Evolutionary conservation across 2,329 filamentous ascomycete genomes (phyloP).

Genomic region (Penicillium sp.): DNA sequence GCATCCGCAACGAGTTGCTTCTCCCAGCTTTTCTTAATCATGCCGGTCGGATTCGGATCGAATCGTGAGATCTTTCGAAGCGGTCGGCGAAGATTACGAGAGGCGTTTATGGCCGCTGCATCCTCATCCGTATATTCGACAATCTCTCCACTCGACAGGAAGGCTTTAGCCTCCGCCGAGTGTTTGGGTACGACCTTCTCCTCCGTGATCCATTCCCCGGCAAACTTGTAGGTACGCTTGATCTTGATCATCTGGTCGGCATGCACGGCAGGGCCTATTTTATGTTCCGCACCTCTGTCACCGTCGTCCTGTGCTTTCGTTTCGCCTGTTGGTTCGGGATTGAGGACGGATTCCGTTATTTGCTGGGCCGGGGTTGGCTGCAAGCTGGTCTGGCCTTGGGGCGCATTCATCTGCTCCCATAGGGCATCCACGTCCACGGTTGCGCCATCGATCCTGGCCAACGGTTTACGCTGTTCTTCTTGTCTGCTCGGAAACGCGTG

Average conservation of each 20-base stretch:
- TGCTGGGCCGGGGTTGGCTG: slow-evolving; percentile 14
- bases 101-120: slow-evolving; percentile 17
- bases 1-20: slow-evolving; percentile 35
- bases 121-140: slow-evolving; percentile 32
- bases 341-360: slow-evolving; percentile 7
- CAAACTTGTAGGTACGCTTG: slow-evolving; percentile 57
- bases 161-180: slow-evolving; percentile 56
- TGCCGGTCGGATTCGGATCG: slow-evolving; percentile 46
- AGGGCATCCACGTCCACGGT: slow-evolving; percentile 56
- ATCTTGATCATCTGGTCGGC: slow-evolving; percentile 53
- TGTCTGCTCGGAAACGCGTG: slow-evolving; percentile 31
- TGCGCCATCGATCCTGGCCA: slow-evolving; percentile 49
- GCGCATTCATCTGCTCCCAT: slow-evolving; percentile 53
- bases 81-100: slow-evolving; percentile 37
- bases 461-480: slow-evolving; percentile 48
- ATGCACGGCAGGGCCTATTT: slow-evolving; percentile 13
- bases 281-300: slow-evolving; percentile 8
- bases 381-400: slow-evolving; percentile 20
- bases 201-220: slow-evolving; percentile 54
- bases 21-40: slow-evolving; percentile 46
- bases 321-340: slow-evolving; percentile 13
- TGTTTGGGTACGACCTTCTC: slow-evolving; percentile 53
- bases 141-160: slow-evolving; percentile 45
- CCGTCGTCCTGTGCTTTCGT: slow-evolving; percentile 17
- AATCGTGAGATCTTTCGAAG: slow-evolving; percentile 46